Base-by-base conservation (phyloP, 805 yeast species). In the Grigorovia humatica region DNA sequence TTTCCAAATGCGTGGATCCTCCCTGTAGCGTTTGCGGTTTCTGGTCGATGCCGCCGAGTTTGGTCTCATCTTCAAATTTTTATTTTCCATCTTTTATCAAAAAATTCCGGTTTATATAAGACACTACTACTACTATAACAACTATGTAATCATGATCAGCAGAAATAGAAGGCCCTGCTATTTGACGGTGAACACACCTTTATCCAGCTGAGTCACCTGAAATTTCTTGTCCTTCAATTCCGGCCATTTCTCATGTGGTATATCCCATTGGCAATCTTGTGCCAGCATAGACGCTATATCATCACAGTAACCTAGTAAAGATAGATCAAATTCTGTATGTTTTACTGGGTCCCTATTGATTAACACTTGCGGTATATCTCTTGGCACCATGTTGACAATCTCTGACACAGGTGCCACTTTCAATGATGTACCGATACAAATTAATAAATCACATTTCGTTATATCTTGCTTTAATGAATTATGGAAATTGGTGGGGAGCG, bases 381-480 rank as follows among this genome's bases (percentile, higher is more conserved):
- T 75, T 0, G 83, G 81, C 2, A 89, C 69, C 68, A 78, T 74
- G 55, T 87, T 82, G 15, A 87, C 89, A 51, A 89, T 86, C 50
- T 87, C 89, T 48, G 88, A 81, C 6, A 90, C 96, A 0, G 97
- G 97, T 0, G 95, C 88, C 19, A 89, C 97, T 63, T 89, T 87
- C 57, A 89, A 74, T n/a, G 96, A 87, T 0, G 97, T 89, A 17
- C 97, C 97, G 30, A 89, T 82, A 66, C 95, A 85, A 7, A 89
- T 74, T 48, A 90, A 70, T 50, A 89, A 71, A 66, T 90, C 97
- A 68, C 96, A 87, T 44, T 77, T 73, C 19, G 68, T 59, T 11
- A 82, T 72, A 61, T 90, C 96, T 44, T 75, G 74, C 43, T 72
- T 71, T 35, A 82, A 74, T 35, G 71, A 63, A 46, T 75, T 74